These are phyloP conservation scores for Amaranthus hypochondriacus DNA, from an alignment of 148 eudicot species.

Conservation along the genomic window DNA sequence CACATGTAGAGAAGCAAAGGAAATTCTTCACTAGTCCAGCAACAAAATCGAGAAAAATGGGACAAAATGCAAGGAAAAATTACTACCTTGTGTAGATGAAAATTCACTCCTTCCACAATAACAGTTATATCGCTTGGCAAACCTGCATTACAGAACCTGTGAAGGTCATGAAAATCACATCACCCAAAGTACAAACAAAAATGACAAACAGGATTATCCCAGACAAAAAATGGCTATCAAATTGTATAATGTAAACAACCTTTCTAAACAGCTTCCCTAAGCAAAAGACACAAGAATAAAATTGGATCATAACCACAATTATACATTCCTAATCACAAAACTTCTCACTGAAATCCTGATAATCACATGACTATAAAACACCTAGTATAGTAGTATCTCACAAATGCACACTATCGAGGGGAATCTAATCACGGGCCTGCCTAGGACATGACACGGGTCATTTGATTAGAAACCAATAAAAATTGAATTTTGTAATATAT, in stretches of 20 bases:
- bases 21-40: too few relatives aligned
- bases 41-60: background rate
- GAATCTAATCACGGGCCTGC: too few relatives aligned
- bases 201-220: too few relatives aligned
- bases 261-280: background rate
- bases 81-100: slow-evolving; percentile 88
- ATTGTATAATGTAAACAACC: too few relatives aligned
- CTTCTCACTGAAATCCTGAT: too few relatives aligned
- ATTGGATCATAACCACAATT: background rate
- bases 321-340: background rate
- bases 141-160: slow-evolving; percentile 88
- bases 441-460: too few relatives aligned
- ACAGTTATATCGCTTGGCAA: slow-evolving; percentile 74
- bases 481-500: too few relatives aligned
- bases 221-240: background rate
- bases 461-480: too few relatives aligned
- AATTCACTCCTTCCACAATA: slow-evolving; percentile 48
- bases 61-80: background rate
- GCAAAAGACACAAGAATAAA: background rate
- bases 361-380: too few relatives aligned
- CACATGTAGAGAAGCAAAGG: too few relatives aligned
- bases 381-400: too few relatives aligned
- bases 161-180: slow-evolving; percentile 40
- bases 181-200: slow-evolving; percentile 1
- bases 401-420: too few relatives aligned